phyloP scores from a whole-genome alignment of 352 stramenopile species.

The Blastocystis sp. region DNA sequence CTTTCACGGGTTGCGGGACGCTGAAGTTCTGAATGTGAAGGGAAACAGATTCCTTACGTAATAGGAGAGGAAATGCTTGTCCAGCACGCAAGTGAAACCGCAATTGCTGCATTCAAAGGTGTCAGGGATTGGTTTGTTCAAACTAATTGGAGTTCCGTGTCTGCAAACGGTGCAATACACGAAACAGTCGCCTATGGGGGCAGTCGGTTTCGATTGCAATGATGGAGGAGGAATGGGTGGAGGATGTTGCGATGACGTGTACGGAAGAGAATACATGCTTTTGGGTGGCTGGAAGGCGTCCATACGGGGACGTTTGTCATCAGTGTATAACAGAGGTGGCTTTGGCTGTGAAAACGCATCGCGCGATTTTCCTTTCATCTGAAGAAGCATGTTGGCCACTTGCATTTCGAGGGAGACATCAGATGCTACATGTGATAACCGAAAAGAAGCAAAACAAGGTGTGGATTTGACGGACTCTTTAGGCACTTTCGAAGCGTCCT shows the following conservation, averaged over 20 bases:
- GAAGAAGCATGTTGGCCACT: conserved; percentile 33
- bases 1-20: no score
- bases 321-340: background rate
- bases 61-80: conserved; percentile 38
- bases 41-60: background rate
- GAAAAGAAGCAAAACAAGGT: background rate
- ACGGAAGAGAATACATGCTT: background rate
- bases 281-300: background rate
- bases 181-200: conserved; percentile 7
- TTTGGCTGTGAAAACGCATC: background rate
- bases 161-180: conserved; percentile 43
- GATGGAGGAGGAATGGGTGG: conserved; percentile 31
- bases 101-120: conserved; percentile 40
- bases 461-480: background rate
- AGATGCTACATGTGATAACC: background rate
- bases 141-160: conserved; percentile 14
- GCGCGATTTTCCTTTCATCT: conserved; percentile 15
- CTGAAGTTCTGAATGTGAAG: background rate
- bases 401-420: conserved; percentile 2
- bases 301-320: conserved; percentile 27
- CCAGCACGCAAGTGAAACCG: conserved; percentile 26
- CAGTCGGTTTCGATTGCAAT: no score
- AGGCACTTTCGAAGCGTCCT: no score
- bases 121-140: conserved; percentile 35
- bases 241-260: no score